phyloP scores from a whole-genome alignment of 352 stramenopile species.

The Thalassiosira hispida region DNA sequence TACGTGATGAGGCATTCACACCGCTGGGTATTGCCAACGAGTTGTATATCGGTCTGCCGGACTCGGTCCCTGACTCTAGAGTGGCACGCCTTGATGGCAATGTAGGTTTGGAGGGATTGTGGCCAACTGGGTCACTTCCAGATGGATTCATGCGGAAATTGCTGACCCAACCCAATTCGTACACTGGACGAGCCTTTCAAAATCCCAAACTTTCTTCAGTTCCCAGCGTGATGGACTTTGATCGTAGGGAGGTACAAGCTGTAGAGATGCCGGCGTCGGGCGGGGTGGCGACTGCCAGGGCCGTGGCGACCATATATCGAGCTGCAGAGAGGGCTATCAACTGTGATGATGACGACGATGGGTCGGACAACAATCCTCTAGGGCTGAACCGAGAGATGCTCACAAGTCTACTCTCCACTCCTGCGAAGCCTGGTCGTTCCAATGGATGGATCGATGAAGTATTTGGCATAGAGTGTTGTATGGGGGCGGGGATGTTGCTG shows the following conservation, averaged over 20 bases:
- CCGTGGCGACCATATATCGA: neutral
- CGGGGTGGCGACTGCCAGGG: neutral
- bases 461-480: neutral
- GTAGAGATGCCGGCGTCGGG: neutral
- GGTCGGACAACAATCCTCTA: neutral
- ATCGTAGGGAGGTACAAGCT: neutral
- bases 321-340: neutral
- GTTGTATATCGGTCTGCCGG: neutral
- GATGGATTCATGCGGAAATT: neutral
- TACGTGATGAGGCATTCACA: neutral
- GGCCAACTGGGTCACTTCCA: neutral
- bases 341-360: neutral
- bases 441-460: neutral
- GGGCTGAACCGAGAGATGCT: neutral
- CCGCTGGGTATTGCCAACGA: neutral
- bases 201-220: neutral
- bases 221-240: neutral
- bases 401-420: neutral
- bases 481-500: neutral
- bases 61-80: neutral
- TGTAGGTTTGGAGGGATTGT: neutral
- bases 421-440: neutral
- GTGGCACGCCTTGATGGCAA: neutral
- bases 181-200: neutral
- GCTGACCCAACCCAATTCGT: neutral